Evolutionary conservation across 805 yeast species (phyloP).

Genomic region (Wickerhamiella cacticola): DNA sequence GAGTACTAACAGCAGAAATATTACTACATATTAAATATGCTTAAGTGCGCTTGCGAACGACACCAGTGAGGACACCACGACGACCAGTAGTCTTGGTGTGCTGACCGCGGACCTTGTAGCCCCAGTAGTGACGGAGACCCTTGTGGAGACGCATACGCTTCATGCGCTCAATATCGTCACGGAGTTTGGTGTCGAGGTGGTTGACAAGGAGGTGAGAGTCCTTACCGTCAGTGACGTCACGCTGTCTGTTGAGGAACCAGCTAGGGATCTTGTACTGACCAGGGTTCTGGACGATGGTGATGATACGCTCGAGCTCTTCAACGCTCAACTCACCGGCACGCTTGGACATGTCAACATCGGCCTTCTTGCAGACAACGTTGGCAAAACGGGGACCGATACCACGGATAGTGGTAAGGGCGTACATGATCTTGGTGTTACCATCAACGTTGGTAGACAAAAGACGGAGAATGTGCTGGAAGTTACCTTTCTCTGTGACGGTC

Average conservation of each 20-base stretch:
- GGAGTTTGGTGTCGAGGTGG: conserved; percentile 97
- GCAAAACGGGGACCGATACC: conserved; percentile 99
- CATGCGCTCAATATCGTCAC: conserved; percentile 99
- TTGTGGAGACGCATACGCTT: conserved; percentile 99
- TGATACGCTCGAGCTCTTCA: conserved; percentile 99
- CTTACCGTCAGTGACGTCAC: conserved; percentile 96
- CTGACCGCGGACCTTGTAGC: conserved; percentile 99
- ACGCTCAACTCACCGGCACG: conserved; percentile 99
- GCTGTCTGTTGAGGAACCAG: conserved; percentile 99
- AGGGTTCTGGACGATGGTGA: conserved; percentile 99
- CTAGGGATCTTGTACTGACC: conserved; percentile 98
- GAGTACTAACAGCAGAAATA: conserved; percentile 4
- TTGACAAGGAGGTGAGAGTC: conserved; percentile 98
- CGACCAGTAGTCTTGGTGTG: conserved; percentile 99
- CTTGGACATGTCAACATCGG: conserved; percentile 95
- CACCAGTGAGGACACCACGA: conserved; percentile 47
- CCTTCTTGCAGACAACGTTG: conserved; percentile 99
- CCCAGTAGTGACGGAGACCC: conserved; percentile 99
- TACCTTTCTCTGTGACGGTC: conserved; percentile 98
- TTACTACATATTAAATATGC: conserved; percentile 12
- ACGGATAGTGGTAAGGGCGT: conserved; percentile 99
- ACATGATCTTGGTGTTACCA: conserved; percentile 99
- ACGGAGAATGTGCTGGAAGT: conserved; percentile 99
- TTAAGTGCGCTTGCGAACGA: conserved; percentile 31
- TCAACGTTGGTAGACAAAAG: conserved; percentile 99